phyloP scores from a whole-genome alignment of 768 basidiomycete species.

The Phaeotremella skinneri region DNA sequence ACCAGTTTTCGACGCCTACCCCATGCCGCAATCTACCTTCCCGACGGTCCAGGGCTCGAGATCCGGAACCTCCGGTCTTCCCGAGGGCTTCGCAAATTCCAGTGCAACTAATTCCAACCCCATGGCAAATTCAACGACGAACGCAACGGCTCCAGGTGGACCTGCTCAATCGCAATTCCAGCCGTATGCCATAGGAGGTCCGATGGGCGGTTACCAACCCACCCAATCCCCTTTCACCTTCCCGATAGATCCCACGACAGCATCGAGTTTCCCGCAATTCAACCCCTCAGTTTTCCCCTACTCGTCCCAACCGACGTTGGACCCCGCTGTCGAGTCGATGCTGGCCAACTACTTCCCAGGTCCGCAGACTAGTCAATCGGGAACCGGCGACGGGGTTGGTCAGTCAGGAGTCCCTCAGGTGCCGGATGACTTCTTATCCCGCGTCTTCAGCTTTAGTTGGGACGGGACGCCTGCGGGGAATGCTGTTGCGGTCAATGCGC shows the following conservation, averaged over 20 bases:
- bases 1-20: slow-evolving; percentile 45
- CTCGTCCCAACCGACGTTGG: slow-evolving; percentile 19
- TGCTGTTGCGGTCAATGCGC: neutral
- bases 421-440: slow-evolving; percentile 45
- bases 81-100: too few species aligned
- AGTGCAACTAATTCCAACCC: too few species aligned
- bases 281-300: slow-evolving; percentile 4
- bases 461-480: slow-evolving; percentile 16
- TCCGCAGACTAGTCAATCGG: slow-evolving; percentile 1
- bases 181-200: too few species aligned
- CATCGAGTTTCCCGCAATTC: slow-evolving; percentile 19
- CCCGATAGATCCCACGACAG: slow-evolving; percentile 29
- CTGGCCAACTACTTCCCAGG: slow-evolving; percentile 41
- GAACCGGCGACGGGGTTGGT: neutral
- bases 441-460: slow-evolving; percentile 45
- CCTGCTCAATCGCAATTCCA: too few species aligned
- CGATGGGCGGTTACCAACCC: too few species aligned
- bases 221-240: slow-evolving; percentile 15
- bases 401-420: slow-evolving; percentile 16
- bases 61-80: neutral
- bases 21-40: slow-evolving; percentile 21
- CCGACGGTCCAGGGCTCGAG: slow-evolving; percentile 1
- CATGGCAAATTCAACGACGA: slow-evolving; percentile 2
- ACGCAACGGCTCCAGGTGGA: neutral
- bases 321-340: slow-evolving; percentile 45